These are phyloP conservation scores for Neophaeococcomyces aloes DNA, from an alignment of 2,329 filamentous ascomycete genomes.

Conservation along the genomic window DNA sequence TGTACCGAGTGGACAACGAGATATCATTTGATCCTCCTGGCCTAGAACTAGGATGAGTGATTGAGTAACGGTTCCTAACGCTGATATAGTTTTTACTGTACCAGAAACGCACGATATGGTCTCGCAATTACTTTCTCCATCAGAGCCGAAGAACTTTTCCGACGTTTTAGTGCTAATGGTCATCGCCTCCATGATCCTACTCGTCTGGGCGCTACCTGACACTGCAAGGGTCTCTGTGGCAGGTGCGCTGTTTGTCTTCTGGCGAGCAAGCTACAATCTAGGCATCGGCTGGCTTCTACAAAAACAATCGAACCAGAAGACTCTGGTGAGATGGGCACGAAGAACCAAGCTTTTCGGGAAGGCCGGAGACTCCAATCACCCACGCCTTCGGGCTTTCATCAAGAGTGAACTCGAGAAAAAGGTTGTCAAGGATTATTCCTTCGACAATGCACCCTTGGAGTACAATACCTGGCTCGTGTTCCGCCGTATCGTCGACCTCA, in stretches of 20 bases:
- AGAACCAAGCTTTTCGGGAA: slow-evolving; percentile 78
- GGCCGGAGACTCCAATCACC: slow-evolving; percentile 71
- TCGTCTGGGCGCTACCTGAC: slow-evolving; percentile 62
- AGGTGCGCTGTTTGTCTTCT: slow-evolving; percentile 77
- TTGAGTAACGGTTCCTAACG: too few species aligned
- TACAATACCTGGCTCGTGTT: slow-evolving; percentile 99
- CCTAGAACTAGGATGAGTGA: too few species aligned
- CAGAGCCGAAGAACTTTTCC: slow-evolving; percentile 88
- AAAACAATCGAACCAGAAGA: slow-evolving; percentile 79
- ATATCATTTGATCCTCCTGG: too few species aligned
- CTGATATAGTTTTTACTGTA: slow-evolving; percentile 84
- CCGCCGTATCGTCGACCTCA: slow-evolving; percentile 86
- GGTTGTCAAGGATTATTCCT: slow-evolving; percentile 85
- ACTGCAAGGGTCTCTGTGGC: slow-evolving; percentile 64
- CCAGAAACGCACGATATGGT: slow-evolving; percentile 98
- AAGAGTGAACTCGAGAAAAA: slow-evolving; percentile 90
- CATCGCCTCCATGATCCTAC: slow-evolving; percentile 61
- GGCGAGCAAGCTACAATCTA: slow-evolving; percentile 84
- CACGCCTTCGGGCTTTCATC: slow-evolving; percentile 70
- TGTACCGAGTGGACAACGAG: slow-evolving; percentile 37
- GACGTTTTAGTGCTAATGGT: slow-evolving; percentile 72
- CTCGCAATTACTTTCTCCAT: slow-evolving; percentile 86
- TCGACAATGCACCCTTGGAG: slow-evolving; percentile 86
- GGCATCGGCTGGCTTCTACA: slow-evolving; percentile 86
- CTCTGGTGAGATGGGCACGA: slow-evolving; percentile 76